Evolutionary conservation across 768 basidiomycete genomes (phyloP).

Genomic region (Tricholoma matsutake): DNA sequence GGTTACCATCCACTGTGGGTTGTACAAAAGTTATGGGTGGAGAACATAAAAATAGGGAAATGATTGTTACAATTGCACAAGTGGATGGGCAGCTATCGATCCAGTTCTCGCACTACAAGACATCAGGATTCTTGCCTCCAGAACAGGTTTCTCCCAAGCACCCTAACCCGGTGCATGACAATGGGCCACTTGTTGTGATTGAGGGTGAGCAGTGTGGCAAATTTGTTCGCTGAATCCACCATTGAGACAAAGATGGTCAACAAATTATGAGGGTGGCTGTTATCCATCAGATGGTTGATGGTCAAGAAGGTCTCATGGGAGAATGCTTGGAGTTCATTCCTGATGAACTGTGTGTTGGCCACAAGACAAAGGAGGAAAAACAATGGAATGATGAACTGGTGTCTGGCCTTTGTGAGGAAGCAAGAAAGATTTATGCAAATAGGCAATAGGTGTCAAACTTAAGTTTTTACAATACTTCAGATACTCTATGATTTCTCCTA

Average conservation of each 20-base stretch:
- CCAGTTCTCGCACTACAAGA: too few species aligned
- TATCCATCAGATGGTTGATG: not conserved
- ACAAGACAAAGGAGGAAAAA: not conserved
- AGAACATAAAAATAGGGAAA: not conserved
- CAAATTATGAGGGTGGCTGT: not conserved
- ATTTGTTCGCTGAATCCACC: not conserved
- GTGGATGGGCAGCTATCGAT: not conserved
- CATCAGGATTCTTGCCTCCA: too few species aligned
- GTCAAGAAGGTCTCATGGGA: not conserved
- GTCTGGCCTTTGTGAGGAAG: not conserved
- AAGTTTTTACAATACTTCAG: not conserved
- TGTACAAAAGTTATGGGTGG: slow-evolving; percentile 2
- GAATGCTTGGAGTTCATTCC: not conserved
- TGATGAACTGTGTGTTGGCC: not conserved
- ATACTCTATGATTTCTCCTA: not conserved
- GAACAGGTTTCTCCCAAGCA: too few species aligned
- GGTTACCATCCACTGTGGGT: not conserved
- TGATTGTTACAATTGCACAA: not conserved
- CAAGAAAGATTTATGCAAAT: not conserved
- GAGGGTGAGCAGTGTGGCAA: slow-evolving; percentile 1
- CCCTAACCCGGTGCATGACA: not conserved
- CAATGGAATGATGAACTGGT: not conserved
- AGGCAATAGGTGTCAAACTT: not conserved
- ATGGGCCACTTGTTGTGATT: slow-evolving; percentile 1
- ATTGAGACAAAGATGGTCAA: not conserved